Percentiles rank a stretch among this genome's conserved stretches.
Evolutionary conservation across 306 rosid genomes (phyloP).

Genomic region (Corylus heterophylla): DNA sequence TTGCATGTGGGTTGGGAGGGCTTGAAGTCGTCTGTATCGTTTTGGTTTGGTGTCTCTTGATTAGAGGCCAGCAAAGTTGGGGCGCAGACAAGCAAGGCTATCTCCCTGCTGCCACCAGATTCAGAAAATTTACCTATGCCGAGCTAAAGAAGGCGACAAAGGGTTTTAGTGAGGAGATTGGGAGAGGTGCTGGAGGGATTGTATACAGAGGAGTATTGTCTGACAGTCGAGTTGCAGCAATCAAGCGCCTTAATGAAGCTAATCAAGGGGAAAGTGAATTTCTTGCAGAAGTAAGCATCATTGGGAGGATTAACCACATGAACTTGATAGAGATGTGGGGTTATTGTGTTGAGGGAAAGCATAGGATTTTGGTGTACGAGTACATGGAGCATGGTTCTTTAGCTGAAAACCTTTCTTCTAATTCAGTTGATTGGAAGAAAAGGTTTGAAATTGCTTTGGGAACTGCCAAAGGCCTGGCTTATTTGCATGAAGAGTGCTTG

Average conservation of each 20-base stretch:
- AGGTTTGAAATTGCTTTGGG: conserved; percentile 41
- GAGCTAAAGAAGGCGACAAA: conserved; percentile 51
- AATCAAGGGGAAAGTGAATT: conserved; percentile 39
- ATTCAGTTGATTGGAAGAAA: conserved; percentile 29
- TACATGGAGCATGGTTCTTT: conserved; percentile 41
- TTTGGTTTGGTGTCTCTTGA: conserved; percentile 16
- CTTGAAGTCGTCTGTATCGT: conserved; percentile 26
- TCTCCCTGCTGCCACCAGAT: conserved; percentile 44
- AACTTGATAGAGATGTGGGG: conserved; percentile 50
- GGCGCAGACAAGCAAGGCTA: conserved; percentile 19
- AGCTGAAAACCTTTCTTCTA: conserved; percentile 13
- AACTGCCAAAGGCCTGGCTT: conserved; percentile 47
- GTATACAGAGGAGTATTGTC: conserved; percentile 50
- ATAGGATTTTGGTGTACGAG: conserved; percentile 38
- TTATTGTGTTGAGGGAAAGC: conserved; percentile 37
- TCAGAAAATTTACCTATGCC: conserved; percentile 42
- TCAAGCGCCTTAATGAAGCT: conserved; percentile 38
- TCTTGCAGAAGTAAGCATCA: conserved; percentile 33
- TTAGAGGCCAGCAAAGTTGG: background rate
- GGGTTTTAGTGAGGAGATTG: conserved; percentile 54
- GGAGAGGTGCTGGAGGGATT: conserved; percentile 60
- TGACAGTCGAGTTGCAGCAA: conserved; percentile 56
- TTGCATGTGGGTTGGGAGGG: no score
- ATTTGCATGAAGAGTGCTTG: conserved; percentile 59
- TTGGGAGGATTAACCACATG: conserved; percentile 40